Evolutionary conservation across 345 rosid species (phyloP), one percentile per base, ranked within the genome.

Genomic region (Pistacia vera): DNA sequence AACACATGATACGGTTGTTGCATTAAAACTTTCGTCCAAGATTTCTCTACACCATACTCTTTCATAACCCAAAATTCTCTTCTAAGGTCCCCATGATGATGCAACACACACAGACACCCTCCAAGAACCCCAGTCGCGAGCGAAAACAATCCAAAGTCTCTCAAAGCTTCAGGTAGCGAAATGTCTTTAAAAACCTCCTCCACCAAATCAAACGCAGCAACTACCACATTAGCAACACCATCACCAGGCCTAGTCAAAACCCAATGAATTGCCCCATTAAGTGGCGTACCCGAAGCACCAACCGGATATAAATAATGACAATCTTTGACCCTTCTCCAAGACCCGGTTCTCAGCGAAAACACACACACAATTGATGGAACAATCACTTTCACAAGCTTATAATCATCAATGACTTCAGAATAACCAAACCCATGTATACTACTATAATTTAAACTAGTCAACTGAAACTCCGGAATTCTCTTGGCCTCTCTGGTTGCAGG

Each of bases 241-340:
- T 52, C 64, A 20, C 3, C 51, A 2, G 20, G 74, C 4, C 18
- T 38, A 12, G 2, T 46, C 7, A 57, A 20, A 14, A 44, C 35
- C 74, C 64, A 71, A 71, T 71, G 74, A 25, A 57, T 20, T 20
- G 64, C 74, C 10, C 64, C 74, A 38, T 57, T 38, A 18, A 41
- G n/a, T 2, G 2, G 51, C 35, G 63, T 14, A 33, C 64, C 54
- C 1, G 33, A 14, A 12, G n/a, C 35, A 56, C 4, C n/a, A 4
- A 12, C 2, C 3, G 8, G 20, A 57, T 11, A 13, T 36, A 1
- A 11, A 18, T 71, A 71, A 57, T 51, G 33, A 36, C 3, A 38
- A 56, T 58, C 73, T 17, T 54, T 13, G 35, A 70, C 13, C 6
- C 6, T 55, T 52, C 38, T 70, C 63, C 63, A 70, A 11, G 73